These are phyloP conservation scores for Cryptomeria japonica DNA, from an alignment of 75 land plant genomes.

Conservation along the genomic window DNA sequence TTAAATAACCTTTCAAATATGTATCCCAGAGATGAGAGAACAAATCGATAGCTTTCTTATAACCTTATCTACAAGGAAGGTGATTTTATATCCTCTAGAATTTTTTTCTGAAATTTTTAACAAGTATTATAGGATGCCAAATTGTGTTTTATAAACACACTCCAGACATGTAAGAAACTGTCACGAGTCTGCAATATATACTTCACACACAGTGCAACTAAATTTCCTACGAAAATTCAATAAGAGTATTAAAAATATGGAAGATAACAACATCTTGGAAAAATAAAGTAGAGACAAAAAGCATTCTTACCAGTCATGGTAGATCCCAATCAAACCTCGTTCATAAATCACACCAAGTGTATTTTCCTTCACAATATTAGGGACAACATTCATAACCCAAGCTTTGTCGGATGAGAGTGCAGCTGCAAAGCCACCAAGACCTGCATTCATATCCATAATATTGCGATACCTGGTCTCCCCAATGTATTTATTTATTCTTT, in stretches of 20 bases:
- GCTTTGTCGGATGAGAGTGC: conserved; percentile 60
- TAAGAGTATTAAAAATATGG: background rate
- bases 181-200: background rate
- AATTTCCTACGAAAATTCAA: background rate
- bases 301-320: conserved; percentile 81
- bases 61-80: background rate
- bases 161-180: background rate
- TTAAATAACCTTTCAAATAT: background rate
- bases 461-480: conserved; percentile 78
- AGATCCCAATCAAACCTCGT: conserved; percentile 88
- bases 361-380: conserved; percentile 69
- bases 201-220: background rate
- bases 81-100: background rate
- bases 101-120: background rate
- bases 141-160: background rate
- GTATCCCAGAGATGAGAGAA: background rate
- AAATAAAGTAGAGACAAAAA: conserved; percentile 5
- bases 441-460: conserved; percentile 96
- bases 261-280: background rate
- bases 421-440: conserved; percentile 92
- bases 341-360: conserved; percentile 88
- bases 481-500: conserved; percentile 55
- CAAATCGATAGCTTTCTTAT: background rate
- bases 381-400: conserved; percentile 94
- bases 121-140: background rate